phyloP scores from a whole-genome alignment of 1,284 basidiomycete genomes.

The Coniophora puteana region DNA sequence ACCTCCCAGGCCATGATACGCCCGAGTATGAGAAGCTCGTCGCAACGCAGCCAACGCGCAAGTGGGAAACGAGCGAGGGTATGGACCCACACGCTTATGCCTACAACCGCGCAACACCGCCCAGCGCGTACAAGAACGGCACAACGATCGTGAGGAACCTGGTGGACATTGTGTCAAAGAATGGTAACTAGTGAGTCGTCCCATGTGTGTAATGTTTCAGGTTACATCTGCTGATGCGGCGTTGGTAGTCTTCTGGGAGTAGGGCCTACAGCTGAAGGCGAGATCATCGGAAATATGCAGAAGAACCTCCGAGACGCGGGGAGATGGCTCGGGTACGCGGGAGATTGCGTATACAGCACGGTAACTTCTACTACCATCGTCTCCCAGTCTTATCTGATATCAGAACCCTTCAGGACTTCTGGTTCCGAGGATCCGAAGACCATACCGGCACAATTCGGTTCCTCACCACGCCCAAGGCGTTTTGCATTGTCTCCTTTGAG shows the following conservation, averaged over 20 bases:
- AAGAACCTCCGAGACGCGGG: conserved; percentile 47
- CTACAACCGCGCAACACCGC: conserved; percentile 38
- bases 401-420: conserved; percentile 27
- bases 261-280: conserved; percentile 51
- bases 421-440: conserved; percentile 39
- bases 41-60: conserved; percentile 41
- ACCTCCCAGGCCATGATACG: conserved; percentile 50
- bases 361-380: too few relatives aligned
- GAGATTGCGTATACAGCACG: conserved; percentile 52
- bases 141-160: conserved; percentile 46
- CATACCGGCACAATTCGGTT: conserved; percentile 41
- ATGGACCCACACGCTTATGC: conserved; percentile 47
- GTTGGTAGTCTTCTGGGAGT: conserved; percentile 51
- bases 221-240: not conserved
- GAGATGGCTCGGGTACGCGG: conserved; percentile 45
- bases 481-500: conserved; percentile 48
- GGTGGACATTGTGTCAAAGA: conserved; percentile 53
- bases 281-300: conserved; percentile 43
- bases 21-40: too few relatives aligned
- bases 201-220: not conserved
- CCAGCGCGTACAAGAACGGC: conserved; percentile 45
- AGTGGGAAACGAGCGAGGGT: conserved; percentile 57
- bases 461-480: conserved; percentile 43
- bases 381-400: conserved; percentile 10
- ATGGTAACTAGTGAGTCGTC: conserved; percentile 45